Percentiles rank a stretch among this genome's conserved stretches.
phyloP scores from a whole-genome alignment of 2,329 filamentous ascomycete genomes.

The Calonectria fujianensis region DNA sequence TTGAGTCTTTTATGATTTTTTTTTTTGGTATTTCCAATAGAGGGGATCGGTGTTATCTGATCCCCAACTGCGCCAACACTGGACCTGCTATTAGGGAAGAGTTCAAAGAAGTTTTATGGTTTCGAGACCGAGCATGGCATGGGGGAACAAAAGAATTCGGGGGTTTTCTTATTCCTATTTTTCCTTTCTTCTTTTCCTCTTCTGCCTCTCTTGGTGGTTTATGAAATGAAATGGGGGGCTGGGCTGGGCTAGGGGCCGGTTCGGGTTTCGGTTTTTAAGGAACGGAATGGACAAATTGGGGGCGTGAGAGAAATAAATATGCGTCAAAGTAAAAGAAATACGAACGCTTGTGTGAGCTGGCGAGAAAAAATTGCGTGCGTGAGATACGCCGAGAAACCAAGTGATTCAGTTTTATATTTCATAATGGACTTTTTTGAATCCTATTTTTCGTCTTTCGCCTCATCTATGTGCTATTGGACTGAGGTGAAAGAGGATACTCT shows the following conservation, averaged over 20 bases:
- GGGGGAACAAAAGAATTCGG: slow-evolving; percentile 1
- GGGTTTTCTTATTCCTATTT: neutral
- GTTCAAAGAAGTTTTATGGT: slow-evolving; percentile 26
- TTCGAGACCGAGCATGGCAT: slow-evolving; percentile 31
- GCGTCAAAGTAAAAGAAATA: neutral
- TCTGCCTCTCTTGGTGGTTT: slow-evolving; percentile 6
- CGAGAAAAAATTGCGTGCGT: neutral
- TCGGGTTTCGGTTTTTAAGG: slow-evolving; percentile 30
- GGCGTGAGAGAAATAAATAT: slow-evolving; percentile 13
- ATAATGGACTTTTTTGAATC: slow-evolving; percentile 34
- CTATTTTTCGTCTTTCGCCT: neutral
- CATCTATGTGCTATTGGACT: neutral
- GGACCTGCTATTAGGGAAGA: slow-evolving; percentile 45
- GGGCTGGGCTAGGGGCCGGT: neutral
- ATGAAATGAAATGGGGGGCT: slow-evolving; percentile 17
- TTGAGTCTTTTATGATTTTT: neutral
- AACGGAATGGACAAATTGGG: slow-evolving; percentile 19
- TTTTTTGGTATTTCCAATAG: slow-evolving; percentile 41
- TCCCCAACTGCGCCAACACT: slow-evolving; percentile 53
- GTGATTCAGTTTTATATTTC: slow-evolving; percentile 28
- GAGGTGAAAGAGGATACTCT: slow-evolving; percentile 15
- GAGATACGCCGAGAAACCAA: neutral
- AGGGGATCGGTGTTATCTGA: slow-evolving; percentile 42
- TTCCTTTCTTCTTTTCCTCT: neutral
- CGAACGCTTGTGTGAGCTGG: slow-evolving; percentile 3